These are phyloP conservation scores for Pseudoturritis turrita DNA, from an alignment of 345 rosid genomes.

Conservation along the genomic window DNA sequence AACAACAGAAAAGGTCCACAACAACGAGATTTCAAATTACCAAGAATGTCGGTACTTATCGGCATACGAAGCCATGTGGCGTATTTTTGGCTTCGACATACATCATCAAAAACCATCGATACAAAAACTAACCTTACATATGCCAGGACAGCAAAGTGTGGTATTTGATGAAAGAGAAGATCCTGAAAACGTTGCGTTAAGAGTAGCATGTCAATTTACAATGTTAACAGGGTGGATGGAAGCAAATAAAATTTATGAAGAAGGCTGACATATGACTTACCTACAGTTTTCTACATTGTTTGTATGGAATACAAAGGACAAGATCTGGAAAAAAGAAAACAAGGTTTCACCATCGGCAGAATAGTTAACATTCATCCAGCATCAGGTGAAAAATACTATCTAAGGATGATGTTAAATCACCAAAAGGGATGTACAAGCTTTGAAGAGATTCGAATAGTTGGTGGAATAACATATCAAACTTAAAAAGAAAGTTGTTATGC, in stretches of 20 bases:
- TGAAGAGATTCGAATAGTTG: background rate
- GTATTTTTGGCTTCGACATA: background rate
- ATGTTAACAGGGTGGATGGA: background rate
- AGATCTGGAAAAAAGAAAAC: background rate
- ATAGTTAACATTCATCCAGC: background rate
- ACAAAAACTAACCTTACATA: background rate
- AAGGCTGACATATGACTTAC: background rate
- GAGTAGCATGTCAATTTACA: background rate
- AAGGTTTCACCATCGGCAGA: background rate
- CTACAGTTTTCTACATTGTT: background rate
- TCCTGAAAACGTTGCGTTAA: background rate
- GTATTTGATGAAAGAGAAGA: background rate
- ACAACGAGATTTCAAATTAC: background rate
- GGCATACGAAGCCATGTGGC: background rate
- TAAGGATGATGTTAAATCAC: background rate
- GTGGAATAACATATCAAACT: background rate
- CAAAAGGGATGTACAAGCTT: background rate
- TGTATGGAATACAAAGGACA: background rate
- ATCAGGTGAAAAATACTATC: background rate
- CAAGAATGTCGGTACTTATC: background rate
- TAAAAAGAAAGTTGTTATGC: background rate
- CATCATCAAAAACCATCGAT: background rate
- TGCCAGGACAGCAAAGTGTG: background rate
- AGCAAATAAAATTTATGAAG: background rate
- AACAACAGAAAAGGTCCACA: no score